phyloP scores from a whole-genome alignment of 805 yeast genomes.

The Metschnikowia santaceciliae region DNA sequence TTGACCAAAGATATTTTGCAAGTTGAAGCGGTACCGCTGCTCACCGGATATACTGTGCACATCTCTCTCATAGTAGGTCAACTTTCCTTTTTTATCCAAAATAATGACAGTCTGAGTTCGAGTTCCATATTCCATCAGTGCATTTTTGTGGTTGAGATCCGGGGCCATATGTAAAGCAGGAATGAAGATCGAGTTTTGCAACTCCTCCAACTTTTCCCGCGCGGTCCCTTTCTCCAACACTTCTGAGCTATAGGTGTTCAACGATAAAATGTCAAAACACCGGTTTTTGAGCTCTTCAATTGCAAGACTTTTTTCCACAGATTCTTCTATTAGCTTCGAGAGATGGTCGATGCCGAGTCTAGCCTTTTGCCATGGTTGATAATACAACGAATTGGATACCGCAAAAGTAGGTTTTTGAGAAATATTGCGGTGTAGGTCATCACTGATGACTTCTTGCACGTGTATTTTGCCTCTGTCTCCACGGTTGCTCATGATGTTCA shows the following conservation, averaged over 20 bases:
- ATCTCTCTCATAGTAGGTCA: slow-evolving; percentile 61
- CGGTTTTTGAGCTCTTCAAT: slow-evolving; percentile 44
- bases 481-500: slow-evolving; percentile 49
- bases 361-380: slow-evolving; percentile 76
- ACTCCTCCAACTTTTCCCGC: slow-evolving; percentile 30
- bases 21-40: slow-evolving; percentile 16
- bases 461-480: slow-evolving; percentile 38
- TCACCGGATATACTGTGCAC: slow-evolving; percentile 33
- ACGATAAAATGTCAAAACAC: slow-evolving; percentile 53
- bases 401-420: slow-evolving; percentile 44
- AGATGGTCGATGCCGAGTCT: slow-evolving; percentile 40
- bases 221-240: slow-evolving; percentile 16
- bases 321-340: slow-evolving; percentile 18
- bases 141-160: not conserved
- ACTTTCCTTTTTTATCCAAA: slow-evolving; percentile 46
- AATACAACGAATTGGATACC: slow-evolving; percentile 62
- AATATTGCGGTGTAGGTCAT: slow-evolving; percentile 17
- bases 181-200: slow-evolving; percentile 61
- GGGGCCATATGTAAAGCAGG: slow-evolving; percentile 50
- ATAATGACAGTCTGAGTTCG: slow-evolving; percentile 79
- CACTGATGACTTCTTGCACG: slow-evolving; percentile 10
- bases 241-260: slow-evolving; percentile 34
- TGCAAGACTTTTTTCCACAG: slow-evolving; percentile 14
- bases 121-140: slow-evolving; percentile 64
- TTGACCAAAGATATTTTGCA: slow-evolving; percentile 4